A percentile compares a stretch with the other conserved stretches of the same genome.
Conservation (phyloP, 108 stramenopile genomes). For the Hondaea fermentalgiana region DNA sequence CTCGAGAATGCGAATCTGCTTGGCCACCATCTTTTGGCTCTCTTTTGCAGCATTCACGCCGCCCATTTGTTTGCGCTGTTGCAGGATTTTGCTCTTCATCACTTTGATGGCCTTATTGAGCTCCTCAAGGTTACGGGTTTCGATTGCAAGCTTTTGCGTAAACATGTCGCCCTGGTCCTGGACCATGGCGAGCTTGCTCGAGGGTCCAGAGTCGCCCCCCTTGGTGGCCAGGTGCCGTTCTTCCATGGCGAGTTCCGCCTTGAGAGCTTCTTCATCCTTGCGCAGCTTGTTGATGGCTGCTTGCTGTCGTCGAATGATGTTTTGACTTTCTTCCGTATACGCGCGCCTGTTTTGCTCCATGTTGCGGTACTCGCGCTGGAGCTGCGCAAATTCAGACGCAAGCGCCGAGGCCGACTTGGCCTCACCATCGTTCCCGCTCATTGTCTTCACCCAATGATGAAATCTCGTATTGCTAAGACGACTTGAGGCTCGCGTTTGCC, state of each 20-base stretch:
- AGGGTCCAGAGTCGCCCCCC: slow-evolving; percentile 47
- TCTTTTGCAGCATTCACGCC: slow-evolving; percentile 67
- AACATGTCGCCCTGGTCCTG: slow-evolving; percentile 55
- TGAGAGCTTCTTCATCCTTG: slow-evolving; percentile 62
- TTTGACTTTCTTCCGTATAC: slow-evolving; percentile 61
- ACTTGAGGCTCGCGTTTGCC: no score
- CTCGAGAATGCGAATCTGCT: slow-evolving; percentile 67
- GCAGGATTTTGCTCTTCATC: slow-evolving; percentile 55
- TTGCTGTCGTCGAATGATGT: slow-evolving; percentile 68
- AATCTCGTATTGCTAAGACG: no score
- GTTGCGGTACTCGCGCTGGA: slow-evolving; percentile 69
- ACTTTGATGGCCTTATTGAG: slow-evolving; percentile 55
- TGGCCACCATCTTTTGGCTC: slow-evolving; percentile 60
- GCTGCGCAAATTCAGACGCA: slow-evolving; percentile 51
- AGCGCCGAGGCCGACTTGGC: not conserved
- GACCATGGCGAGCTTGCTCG: slow-evolving; percentile 45
- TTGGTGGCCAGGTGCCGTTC: slow-evolving; percentile 45
- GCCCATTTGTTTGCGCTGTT: slow-evolving; percentile 66
- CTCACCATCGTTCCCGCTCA: not conserved
- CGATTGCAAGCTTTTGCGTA: slow-evolving; percentile 40
- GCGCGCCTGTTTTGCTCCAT: slow-evolving; percentile 76
- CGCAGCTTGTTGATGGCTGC: slow-evolving; percentile 60
- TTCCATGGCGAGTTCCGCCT: slow-evolving; percentile 65
- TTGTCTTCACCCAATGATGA: no score
- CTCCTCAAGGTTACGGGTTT: slow-evolving; percentile 40